Conservation (phyloP, 2,329 filamentous ascomycete species). For the Cladosporium phlei region DNA sequence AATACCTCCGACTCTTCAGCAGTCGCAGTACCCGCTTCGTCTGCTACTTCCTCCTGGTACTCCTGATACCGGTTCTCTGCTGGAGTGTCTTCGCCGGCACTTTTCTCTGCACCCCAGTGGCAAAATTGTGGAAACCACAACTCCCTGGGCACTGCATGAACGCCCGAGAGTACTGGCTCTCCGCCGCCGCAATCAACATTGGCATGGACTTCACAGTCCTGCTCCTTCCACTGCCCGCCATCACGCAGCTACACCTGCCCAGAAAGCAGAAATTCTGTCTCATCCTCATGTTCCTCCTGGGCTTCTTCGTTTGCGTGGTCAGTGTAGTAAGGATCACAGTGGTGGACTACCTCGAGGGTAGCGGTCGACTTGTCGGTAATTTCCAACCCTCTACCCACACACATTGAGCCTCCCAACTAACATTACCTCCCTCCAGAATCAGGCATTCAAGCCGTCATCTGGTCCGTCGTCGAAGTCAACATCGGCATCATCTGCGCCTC, state of each 20-base stretch:
- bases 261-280: constrained; percentile 39
- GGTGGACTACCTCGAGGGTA: constrained; percentile 19
- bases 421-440: too few relatives aligned
- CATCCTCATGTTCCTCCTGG: constrained; percentile 41
- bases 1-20: constrained; percentile 46
- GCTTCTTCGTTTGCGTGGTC: constrained; percentile 33
- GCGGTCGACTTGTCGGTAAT: constrained; percentile 22
- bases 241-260: constrained; percentile 38
- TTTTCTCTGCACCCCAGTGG: constrained; percentile 39
- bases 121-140: constrained; percentile 38
- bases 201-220: constrained; percentile 41
- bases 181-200: constrained; percentile 43
- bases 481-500: constrained; percentile 43
- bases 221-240: constrained; percentile 42
- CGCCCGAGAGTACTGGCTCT: constrained; percentile 40
- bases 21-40: constrained; percentile 32
- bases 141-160: constrained; percentile 34
- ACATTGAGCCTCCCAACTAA: too few relatives aligned
- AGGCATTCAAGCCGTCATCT: constrained; percentile 38
- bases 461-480: constrained; percentile 41
- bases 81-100: constrained; percentile 36
- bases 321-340: constrained; percentile 23
- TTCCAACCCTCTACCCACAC: too few relatives aligned
- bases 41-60: constrained; percentile 36
- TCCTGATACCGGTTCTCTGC: constrained; percentile 25